A percentile compares a stretch with the other conserved stretches of the same genome.
Conservation (phyloP, 176 grass and related monocot species). For the Juncus effusus region DNA sequence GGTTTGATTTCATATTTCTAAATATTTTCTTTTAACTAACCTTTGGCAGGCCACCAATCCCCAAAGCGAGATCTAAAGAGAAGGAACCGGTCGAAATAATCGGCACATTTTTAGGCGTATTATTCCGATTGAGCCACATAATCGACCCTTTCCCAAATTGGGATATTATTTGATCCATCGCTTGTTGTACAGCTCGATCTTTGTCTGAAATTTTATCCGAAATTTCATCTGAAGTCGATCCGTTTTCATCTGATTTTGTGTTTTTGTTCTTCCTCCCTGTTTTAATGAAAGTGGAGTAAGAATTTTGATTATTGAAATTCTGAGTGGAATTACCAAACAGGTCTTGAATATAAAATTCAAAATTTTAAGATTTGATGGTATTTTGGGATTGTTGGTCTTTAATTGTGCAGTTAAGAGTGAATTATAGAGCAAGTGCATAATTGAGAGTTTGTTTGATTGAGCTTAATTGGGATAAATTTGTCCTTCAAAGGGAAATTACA, state of each 20-base stretch:
- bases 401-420: too few relatives aligned
- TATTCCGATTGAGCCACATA: conserved; percentile 48
- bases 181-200: conserved; percentile 45
- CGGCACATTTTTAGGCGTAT: conserved; percentile 35
- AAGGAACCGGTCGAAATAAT: conserved; percentile 54
- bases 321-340: background rate
- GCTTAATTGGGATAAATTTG: too few relatives aligned
- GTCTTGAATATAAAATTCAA: too few relatives aligned
- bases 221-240: conserved; percentile 8
- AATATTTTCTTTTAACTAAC: conserved; percentile 10
- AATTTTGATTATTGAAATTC: conserved; percentile 7
- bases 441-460: too few relatives aligned
- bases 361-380: too few relatives aligned
- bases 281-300: background rate
- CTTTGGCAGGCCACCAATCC: conserved; percentile 61
- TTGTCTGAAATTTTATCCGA: conserved; percentile 25
- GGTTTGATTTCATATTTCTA: too few relatives aligned
- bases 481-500: too few relatives aligned
- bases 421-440: too few relatives aligned
- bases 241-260: conserved; percentile 27
- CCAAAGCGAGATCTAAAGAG: conserved; percentile 50
- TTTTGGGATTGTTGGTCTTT: too few relatives aligned
- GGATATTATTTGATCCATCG: conserved; percentile 45
- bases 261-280: conserved; percentile 1
- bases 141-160: conserved; percentile 52